Evolutionary conservation across 352 stramenopile species (phyloP).

Genomic region (Globisporangium heterothallicum): DNA sequence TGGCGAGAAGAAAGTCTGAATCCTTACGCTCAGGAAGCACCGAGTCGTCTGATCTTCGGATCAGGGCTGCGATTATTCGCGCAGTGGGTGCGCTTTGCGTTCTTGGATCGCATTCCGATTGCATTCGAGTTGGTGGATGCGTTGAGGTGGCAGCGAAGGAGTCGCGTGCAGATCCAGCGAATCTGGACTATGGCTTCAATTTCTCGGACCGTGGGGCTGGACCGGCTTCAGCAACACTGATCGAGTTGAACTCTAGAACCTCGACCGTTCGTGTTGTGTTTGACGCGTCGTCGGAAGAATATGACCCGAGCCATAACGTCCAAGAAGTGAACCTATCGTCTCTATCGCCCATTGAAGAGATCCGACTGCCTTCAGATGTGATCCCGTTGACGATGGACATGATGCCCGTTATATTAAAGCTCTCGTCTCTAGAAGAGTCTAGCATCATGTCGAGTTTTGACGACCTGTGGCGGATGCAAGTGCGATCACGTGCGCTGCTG

Average conservation of each 20-base stretch:
- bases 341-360: constrained; percentile 74
- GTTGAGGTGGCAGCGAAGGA: constrained; percentile 60
- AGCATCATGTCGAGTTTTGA: constrained; percentile 64
- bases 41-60: constrained; percentile 52
- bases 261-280: constrained; percentile 80
- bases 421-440: constrained; percentile 68
- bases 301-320: constrained; percentile 76
- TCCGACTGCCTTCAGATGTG: constrained; percentile 48
- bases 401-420: constrained; percentile 81
- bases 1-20: constrained; percentile 34
- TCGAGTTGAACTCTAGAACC: constrained; percentile 55
- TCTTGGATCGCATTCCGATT: constrained; percentile 79
- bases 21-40: constrained; percentile 3
- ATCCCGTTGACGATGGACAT: constrained; percentile 57
- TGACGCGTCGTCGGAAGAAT: constrained; percentile 54
- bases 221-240: constrained; percentile 64
- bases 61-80: constrained; percentile 68
- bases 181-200: constrained; percentile 48
- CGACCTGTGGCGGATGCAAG: constrained; percentile 78
- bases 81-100: constrained; percentile 80
- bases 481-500: constrained; percentile 75
- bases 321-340: constrained; percentile 70
- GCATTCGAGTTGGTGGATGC: constrained; percentile 73
- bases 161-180: constrained; percentile 18
- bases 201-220: constrained; percentile 28